These are phyloP conservation scores for Tausonia pullulans DNA, from an alignment of 1,284 basidiomycete species.

Conservation along the genomic window DNA sequence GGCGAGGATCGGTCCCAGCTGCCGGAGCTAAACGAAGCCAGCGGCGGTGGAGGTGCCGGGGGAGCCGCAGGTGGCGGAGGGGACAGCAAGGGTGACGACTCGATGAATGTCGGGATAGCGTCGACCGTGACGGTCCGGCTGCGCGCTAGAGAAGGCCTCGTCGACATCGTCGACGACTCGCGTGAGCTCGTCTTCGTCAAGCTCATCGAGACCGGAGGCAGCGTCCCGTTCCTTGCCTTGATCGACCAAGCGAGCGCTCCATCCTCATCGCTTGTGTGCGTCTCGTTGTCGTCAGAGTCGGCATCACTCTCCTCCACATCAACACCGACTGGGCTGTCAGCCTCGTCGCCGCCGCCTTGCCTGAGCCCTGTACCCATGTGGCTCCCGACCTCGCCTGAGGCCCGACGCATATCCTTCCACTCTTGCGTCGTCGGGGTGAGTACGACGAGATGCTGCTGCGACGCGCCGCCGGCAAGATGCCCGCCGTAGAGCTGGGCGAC, in stretches of 20 bases:
- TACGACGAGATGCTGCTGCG: constrained; percentile 27
- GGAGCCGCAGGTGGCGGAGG: too few relatives aligned
- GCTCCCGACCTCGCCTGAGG: too few relatives aligned
- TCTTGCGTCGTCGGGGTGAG: constrained; percentile 37
- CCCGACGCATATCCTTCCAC: constrained; percentile 25
- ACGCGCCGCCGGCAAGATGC: background rate
- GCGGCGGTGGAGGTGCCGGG: too few relatives aligned
- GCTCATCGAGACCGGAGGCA: background rate
- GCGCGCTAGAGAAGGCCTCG: background rate
- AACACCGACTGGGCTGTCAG: too few relatives aligned
- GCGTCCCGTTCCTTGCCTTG: background rate
- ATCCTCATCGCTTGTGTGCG: background rate
- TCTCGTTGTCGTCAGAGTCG: too few relatives aligned
- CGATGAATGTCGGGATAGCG: background rate
- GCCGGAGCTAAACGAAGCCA: too few relatives aligned
- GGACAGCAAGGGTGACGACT: too few relatives aligned
- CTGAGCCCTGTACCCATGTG: too few relatives aligned
- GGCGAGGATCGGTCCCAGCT: too few relatives aligned
- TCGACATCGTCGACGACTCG: background rate
- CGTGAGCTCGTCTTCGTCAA: background rate
- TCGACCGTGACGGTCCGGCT: constrained; percentile 9
- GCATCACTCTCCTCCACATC: too few relatives aligned
- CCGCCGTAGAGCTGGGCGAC: too few relatives aligned
- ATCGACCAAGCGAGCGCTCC: background rate
- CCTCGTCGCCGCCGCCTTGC: too few relatives aligned